These are phyloP conservation scores for Glonium stellatum DNA, from an alignment of 495 filamentous ascomycete genomes.

Conservation along the genomic window DNA sequence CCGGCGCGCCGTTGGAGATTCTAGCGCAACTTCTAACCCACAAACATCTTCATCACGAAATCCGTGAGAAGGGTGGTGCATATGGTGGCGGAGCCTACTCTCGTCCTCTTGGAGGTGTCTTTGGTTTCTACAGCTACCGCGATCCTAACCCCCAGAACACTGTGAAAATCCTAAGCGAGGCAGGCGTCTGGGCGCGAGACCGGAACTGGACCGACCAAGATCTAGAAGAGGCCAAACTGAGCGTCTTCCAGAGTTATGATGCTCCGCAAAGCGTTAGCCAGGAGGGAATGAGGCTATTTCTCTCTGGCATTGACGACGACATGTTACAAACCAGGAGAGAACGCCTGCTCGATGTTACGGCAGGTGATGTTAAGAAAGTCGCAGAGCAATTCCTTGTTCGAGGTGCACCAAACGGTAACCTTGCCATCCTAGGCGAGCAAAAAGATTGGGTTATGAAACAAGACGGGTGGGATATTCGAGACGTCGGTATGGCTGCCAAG, in stretches of 20 bases:
- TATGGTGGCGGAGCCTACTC: conserved; percentile 90
- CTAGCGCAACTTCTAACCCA: conserved; percentile 93
- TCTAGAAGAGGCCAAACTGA: conserved; percentile 91
- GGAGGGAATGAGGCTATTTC: conserved; percentile 79
- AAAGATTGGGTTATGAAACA: conserved; percentile 59
- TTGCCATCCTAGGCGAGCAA: conserved; percentile 78
- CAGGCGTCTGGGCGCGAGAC: conserved; percentile 77
- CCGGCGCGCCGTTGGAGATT: conserved; percentile 73
- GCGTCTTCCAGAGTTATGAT: conserved; percentile 93
- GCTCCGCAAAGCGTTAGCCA: conserved; percentile 80
- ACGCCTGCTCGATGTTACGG: conserved; percentile 78
- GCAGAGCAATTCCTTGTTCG: conserved; percentile 79
- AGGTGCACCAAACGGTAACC: conserved; percentile 47
- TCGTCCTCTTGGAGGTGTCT: conserved; percentile 69
- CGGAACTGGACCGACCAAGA: conserved; percentile 79
- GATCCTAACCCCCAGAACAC: conserved; percentile 94
- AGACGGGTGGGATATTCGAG: conserved; percentile 43
- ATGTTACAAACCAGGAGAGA: conserved; percentile 86
- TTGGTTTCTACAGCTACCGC: conserved; percentile 92
- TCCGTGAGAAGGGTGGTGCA: conserved; percentile 94
- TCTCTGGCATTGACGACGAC: conserved; percentile 75
- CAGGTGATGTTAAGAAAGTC: conserved; percentile 67
- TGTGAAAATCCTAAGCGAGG: conserved; percentile 73
- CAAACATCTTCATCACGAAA: conserved; percentile 94
- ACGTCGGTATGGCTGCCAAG: conserved; percentile 38